Conservation (phyloP, 1,284 basidiomycete species). For the Tremellales sp. region DNA sequence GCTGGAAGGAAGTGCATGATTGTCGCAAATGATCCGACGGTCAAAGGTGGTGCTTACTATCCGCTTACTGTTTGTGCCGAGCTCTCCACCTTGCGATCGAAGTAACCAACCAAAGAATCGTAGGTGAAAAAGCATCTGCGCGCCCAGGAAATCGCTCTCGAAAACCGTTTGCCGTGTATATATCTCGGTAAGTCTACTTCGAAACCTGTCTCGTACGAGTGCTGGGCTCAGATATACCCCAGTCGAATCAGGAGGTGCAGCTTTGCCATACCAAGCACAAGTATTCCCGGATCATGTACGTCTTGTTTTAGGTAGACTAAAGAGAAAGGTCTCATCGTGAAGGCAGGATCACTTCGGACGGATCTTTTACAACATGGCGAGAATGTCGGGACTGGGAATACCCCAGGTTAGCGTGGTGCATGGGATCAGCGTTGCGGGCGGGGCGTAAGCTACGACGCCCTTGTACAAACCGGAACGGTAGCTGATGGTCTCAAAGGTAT, state of each 20-base stretch:
- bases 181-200: constrained; percentile 67
- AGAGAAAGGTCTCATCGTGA: too few species aligned
- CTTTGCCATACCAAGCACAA: constrained; percentile 86
- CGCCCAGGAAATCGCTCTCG: constrained; percentile 86
- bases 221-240: constrained; percentile 6
- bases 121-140: constrained; percentile 92
- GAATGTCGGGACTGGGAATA: constrained; percentile 78
- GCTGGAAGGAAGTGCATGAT: constrained; percentile 81
- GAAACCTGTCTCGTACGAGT: background rate
- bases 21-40: constrained; percentile 89
- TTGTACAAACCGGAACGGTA: constrained; percentile 2
- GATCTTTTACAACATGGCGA: constrained; percentile 95
- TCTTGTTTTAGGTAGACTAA: constrained; percentile 71
- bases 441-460: constrained; percentile 25
- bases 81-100: constrained; percentile 16
- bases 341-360: constrained; percentile 78
- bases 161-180: constrained; percentile 85
- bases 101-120: background rate
- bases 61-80: constrained; percentile 82
- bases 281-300: constrained; percentile 52
- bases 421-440: constrained; percentile 82
- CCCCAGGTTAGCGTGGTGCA: constrained; percentile 91
- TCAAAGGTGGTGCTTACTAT: constrained; percentile 90
- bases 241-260: constrained; percentile 93
- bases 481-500: constrained; percentile 54